phyloP scores from a whole-genome alignment of 2,329 filamentous ascomycete species.

The Neonectria hederae region DNA sequence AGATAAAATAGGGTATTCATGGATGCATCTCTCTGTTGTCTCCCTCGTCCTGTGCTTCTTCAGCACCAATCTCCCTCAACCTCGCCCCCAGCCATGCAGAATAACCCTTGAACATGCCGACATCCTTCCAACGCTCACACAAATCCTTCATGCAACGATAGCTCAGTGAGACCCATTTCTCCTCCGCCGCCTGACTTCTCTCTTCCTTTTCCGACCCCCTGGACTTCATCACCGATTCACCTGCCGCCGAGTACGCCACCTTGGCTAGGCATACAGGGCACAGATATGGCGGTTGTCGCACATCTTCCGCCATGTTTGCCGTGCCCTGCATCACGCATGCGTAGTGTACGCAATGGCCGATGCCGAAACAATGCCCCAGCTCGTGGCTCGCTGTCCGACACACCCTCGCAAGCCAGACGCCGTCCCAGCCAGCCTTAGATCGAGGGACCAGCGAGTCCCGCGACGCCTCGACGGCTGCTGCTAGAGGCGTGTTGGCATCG shows the following conservation, averaged over 20 bases:
- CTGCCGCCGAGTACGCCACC: conserved; percentile 42
- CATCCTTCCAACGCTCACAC: conserved; percentile 51
- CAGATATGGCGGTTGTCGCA: conserved; percentile 69
- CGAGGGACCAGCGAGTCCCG: conserved; percentile 26
- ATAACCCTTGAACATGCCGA: conserved; percentile 58
- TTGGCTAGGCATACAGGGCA: conserved; percentile 69
- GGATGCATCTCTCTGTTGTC: neutral
- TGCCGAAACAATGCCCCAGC: conserved; percentile 72
- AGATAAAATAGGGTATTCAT: neutral
- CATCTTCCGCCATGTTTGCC: conserved; percentile 64
- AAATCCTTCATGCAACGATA: conserved; percentile 47
- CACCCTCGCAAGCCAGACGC: conserved; percentile 66
- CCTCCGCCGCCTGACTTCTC: conserved; percentile 11
- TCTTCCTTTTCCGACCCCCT: conserved; percentile 3
- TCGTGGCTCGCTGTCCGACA: conserved; percentile 71
- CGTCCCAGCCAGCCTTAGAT: conserved; percentile 42
- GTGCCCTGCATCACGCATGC: conserved; percentile 72
- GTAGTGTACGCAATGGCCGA: conserved; percentile 72
- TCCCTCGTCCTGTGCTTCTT: neutral
- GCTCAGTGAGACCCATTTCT: conserved; percentile 49
- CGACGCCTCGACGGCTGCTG: conserved; percentile 46
- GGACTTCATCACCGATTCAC: conserved; percentile 28
- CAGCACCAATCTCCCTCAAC: neutral
- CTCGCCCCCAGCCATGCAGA: conserved; percentile 52
- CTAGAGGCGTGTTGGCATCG: conserved; percentile 38